Percentiles rank a stretch among this genome's conserved stretches.
These are phyloP conservation scores for Epichloe sibirici DNA, from an alignment of 2,329 filamentous ascomycete genomes.

Conservation along the genomic window DNA sequence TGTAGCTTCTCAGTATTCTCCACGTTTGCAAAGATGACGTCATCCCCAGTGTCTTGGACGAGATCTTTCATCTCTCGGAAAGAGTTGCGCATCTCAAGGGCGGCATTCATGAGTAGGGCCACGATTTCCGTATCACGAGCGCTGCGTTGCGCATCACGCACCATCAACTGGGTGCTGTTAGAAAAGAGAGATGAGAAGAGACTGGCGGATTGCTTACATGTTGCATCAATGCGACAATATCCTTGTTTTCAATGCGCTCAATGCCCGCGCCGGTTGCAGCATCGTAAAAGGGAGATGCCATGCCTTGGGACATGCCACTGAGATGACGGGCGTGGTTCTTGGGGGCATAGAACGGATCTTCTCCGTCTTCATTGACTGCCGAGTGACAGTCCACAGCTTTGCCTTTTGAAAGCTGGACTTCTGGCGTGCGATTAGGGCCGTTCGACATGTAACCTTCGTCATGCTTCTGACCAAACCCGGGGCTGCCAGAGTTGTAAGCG, in stretches of 20 bases:
- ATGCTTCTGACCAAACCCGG: constrained; percentile 45
- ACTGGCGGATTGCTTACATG: constrained; percentile 45
- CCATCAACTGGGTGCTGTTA: constrained; percentile 54
- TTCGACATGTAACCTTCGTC: constrained; percentile 92
- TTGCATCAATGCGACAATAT: constrained; percentile 96
- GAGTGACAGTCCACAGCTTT: constrained; percentile 43
- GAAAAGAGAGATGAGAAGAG: constrained; percentile 1
- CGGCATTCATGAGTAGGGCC: constrained; percentile 83
- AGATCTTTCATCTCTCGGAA: constrained; percentile 93
- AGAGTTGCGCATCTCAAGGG: constrained; percentile 91
- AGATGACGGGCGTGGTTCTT: constrained; percentile 53
- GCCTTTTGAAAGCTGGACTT: constrained; percentile 35
- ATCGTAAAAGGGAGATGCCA: constrained; percentile 83
- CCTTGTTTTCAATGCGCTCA: constrained; percentile 87
- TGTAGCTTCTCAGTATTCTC: constrained; percentile 80
- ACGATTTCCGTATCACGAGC: constrained; percentile 94
- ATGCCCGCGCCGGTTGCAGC: constrained; percentile 76
- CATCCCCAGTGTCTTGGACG: constrained; percentile 72
- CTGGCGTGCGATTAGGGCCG: constrained; percentile 43
- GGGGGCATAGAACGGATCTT: constrained; percentile 53
- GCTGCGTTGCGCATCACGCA: constrained; percentile 90
- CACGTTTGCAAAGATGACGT: constrained; percentile 75
- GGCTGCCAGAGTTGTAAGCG: constrained; percentile 42
- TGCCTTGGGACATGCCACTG: constrained; percentile 85
- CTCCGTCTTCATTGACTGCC: constrained; percentile 34